These are phyloP conservation scores for Thuja plicata DNA, from an alignment of 83 land plant genomes.

Conservation along the genomic window DNA sequence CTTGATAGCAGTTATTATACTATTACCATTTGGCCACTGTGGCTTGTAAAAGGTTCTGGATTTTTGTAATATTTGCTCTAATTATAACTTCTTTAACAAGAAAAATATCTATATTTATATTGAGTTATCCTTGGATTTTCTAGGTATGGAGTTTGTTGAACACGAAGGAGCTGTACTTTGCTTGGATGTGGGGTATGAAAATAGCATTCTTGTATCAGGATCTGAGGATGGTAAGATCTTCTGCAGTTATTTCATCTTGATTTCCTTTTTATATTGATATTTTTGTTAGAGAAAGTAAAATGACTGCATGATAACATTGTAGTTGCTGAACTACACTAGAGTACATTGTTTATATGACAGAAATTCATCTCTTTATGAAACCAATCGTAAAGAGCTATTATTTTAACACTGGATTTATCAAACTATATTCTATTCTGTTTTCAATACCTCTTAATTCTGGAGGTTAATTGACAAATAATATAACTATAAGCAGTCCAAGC, in stretches of 20 bases:
- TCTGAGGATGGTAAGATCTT: slow-evolving; percentile 43
- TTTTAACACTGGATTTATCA: neutral
- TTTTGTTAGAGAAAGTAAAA: neutral
- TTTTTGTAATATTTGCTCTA: no score
- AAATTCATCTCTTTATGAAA: neutral
- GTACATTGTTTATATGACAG: neutral
- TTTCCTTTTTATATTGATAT: neutral
- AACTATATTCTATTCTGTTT: neutral
- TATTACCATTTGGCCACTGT: no score
- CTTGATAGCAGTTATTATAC: no score
- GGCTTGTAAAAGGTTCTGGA: no score
- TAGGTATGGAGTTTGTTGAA: slow-evolving; percentile 40
- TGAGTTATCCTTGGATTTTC: slow-evolving; percentile 2
- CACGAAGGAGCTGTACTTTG: slow-evolving; percentile 48
- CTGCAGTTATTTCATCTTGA: neutral
- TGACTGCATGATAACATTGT: neutral
- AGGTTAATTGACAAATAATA: neutral
- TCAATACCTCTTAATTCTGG: neutral
- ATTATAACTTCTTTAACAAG: no score
- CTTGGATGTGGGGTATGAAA: slow-evolving; percentile 33
- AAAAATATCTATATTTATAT: neutral
- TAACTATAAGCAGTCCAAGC: neutral
- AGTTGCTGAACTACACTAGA: neutral
- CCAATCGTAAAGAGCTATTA: neutral
- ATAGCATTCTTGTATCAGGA: slow-evolving; percentile 40